These are phyloP conservation scores for Starmerella kuoi DNA, from an alignment of 805 yeast genomes.

Conservation along the genomic window DNA sequence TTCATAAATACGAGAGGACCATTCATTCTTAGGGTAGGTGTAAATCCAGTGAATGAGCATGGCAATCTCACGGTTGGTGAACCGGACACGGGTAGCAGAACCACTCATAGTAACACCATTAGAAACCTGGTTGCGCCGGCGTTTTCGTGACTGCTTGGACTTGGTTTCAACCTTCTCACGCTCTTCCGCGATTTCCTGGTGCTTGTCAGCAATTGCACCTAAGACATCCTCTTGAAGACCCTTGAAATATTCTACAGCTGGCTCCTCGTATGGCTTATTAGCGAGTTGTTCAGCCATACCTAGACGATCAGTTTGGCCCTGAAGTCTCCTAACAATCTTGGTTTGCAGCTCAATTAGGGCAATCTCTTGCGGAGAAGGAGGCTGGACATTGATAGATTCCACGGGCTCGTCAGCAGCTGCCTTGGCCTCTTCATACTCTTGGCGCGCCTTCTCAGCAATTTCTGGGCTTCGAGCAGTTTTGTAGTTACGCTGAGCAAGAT, in stretches of 20 bases:
- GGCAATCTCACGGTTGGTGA: slow-evolving; percentile 21
- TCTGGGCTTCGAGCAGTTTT: slow-evolving; percentile 3
- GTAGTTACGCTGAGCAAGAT: slow-evolving; percentile 6
- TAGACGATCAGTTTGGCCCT: slow-evolving; percentile 21
- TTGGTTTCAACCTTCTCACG: slow-evolving; percentile 19
- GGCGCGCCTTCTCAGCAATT: slow-evolving; percentile 2
- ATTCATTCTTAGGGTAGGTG: slow-evolving; percentile 14
- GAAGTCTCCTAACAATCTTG: slow-evolving; percentile 19
- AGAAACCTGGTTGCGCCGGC: slow-evolving; percentile 19
- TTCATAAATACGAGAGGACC: slow-evolving; percentile 14
- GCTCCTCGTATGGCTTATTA: slow-evolving; percentile 12
- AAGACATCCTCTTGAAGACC: slow-evolving; percentile 10
- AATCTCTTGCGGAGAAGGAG: slow-evolving; percentile 16
- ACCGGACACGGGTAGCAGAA: slow-evolving; percentile 20
- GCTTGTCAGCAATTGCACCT: slow-evolving; percentile 15
- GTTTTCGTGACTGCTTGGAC: slow-evolving; percentile 16
- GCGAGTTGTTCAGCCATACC: slow-evolving; percentile 19
- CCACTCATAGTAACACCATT: slow-evolving; percentile 19
- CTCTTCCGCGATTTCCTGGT: slow-evolving; percentile 15
- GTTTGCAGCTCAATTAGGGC: slow-evolving; percentile 19
- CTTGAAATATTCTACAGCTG: slow-evolving; percentile 9
- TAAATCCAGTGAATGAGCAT: slow-evolving; percentile 20
- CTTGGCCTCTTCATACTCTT: slow-evolving; percentile 10
- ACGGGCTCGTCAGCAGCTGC: slow-evolving; percentile 12
- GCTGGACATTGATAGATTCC: slow-evolving; percentile 10